Base-by-base conservation (phyloP, 2,329 filamentous ascomycete genomes). In the Bipolaris victoriae region DNA sequence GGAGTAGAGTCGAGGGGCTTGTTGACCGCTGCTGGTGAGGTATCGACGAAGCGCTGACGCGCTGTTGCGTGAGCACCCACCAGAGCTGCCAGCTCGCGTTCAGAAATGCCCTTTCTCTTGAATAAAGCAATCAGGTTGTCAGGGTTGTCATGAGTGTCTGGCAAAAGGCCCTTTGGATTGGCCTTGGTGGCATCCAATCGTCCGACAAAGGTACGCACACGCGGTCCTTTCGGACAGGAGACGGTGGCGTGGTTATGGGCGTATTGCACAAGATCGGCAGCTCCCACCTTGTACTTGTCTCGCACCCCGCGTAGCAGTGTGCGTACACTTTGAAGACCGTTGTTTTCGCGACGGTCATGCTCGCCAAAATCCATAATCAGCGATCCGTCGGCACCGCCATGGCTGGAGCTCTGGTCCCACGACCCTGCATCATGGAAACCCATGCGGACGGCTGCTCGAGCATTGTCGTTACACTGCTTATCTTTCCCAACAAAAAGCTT, bases 251-350 rank as follows among this genome's bases (percentile, higher is more conserved):
- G 46, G 74, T 76, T 70, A 76, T 69, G 67, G 2, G 78, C 81
- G 48, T 84, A 80, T 66, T 84, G 82, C 39, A 84, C 81, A 18
- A 86, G 72, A 68, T 86, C 84, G 16, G 84, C 84, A 61, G 82
- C 81, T 10, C 77, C 74, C n/a, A 84, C 76, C 15, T 75, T 70
- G 57, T 78, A 81, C 53, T 78, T 75, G 18, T 64, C 57, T 50
- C 77, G 78, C 63, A 82, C 77, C 1, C 60, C 56, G 36, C 72
- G 68, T 3, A 81, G 76, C 22, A 77, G 67, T 3, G 56, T 58
- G 5, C 77, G 77, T 39, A 82, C 80, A 7, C 65, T 70, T 53
- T 77, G 67, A 3, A 86, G 74, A 0, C 82, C 83, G n/a, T 67
- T 72, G 69, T 86, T 77, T 37, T 78, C 76, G 1, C 61, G 33